phyloP scores from a whole-genome alignment of 2,329 filamentous ascomycete species.

The Coniochaeta prunicola region DNA sequence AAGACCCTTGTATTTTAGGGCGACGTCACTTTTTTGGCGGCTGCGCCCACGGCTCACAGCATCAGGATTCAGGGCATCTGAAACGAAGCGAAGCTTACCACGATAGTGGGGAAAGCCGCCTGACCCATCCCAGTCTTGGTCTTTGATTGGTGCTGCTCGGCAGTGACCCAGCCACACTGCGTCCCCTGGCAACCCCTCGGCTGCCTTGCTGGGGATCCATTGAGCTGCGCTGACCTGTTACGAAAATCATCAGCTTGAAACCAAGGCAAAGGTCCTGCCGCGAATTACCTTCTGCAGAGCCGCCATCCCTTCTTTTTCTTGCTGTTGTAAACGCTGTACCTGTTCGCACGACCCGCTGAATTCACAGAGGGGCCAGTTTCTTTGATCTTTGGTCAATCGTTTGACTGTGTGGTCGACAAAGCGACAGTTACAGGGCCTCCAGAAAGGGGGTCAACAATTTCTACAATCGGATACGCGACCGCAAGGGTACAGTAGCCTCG shows the following conservation, averaged over 20 bases:
- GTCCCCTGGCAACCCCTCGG: constrained; percentile 3
- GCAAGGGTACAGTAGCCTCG: background rate
- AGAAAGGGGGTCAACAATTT: background rate
- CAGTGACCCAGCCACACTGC: background rate
- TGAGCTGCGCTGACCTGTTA: background rate
- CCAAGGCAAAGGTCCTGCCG: background rate
- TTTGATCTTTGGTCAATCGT: background rate
- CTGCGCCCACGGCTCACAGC: background rate
- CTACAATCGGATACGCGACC: background rate
- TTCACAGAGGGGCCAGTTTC: background rate
- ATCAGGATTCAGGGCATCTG: no score
- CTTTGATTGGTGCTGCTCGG: background rate
- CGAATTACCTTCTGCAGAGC: constrained; percentile 1
- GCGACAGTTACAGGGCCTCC: background rate
- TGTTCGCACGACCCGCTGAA: background rate
- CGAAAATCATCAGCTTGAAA: constrained; percentile 4
- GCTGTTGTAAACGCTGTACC: background rate
- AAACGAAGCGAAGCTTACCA: constrained; percentile 1
- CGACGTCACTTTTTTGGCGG: background rate
- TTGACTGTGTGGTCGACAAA: background rate
- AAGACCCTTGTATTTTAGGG: background rate
- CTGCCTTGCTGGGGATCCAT: background rate
- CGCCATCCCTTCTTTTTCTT: constrained; percentile 1
- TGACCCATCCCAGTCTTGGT: background rate
- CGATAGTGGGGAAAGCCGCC: background rate